phyloP scores from a whole-genome alignment of 306 rosid genomes.

The Medicago ruthenica region DNA sequence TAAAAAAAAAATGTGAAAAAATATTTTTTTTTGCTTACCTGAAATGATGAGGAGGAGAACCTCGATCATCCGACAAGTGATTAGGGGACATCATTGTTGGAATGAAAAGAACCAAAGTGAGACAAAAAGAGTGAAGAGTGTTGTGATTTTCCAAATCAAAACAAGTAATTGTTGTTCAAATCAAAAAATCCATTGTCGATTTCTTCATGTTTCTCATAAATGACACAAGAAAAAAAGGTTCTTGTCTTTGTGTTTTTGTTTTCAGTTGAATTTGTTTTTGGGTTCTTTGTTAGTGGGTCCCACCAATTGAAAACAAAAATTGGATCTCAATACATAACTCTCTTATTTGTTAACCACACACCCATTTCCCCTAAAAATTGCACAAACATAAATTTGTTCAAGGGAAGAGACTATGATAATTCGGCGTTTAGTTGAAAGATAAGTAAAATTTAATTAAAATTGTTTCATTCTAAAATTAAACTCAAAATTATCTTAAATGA shows the following conservation, averaged over 20 bases:
- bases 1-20: background rate
- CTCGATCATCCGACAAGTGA: constrained; percentile 75
- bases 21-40: constrained; percentile 50
- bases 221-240: background rate
- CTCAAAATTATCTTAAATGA: too few relatives aligned
- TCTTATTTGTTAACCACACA: background rate
- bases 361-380: background rate
- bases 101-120: background rate
- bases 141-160: constrained; percentile 25
- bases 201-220: constrained; percentile 4
- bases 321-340: background rate
- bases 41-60: constrained; percentile 63
- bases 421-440: too few relatives aligned
- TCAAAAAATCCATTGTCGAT: constrained; percentile 46
- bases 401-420: too few relatives aligned
- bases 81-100: constrained; percentile 80
- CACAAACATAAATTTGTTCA: too few relatives aligned
- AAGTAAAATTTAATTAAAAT: too few relatives aligned
- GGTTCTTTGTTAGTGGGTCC: background rate
- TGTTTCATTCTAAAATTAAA: too few relatives aligned
- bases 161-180: constrained; percentile 26
- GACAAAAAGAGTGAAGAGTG: constrained; percentile 33
- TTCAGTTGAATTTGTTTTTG: background rate
- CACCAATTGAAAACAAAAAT: background rate
- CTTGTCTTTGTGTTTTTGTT: background rate